A percentile compares a stretch with the other conserved stretches of the same genome.
Evolutionary conservation across 495 filamentous ascomycete species (phyloP).

Genomic region (Wilcoxina mikolae): DNA sequence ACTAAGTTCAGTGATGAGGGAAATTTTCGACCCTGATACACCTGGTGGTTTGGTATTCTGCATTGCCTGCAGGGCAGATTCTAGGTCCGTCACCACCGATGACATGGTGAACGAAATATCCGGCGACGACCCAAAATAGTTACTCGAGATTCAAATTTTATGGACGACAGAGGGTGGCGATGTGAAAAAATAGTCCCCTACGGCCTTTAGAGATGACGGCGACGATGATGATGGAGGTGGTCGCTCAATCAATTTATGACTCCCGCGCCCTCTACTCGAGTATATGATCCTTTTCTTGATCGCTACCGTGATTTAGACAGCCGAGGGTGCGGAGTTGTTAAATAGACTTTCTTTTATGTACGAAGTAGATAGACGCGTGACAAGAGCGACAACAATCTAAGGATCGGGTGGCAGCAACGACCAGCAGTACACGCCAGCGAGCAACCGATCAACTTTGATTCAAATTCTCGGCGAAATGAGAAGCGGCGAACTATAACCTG

Average conservation of each 20-base stretch:
- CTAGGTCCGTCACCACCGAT: constrained; percentile 77
- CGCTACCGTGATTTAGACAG: constrained; percentile 1
- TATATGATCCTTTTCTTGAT: neutral
- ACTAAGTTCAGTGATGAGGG: constrained; percentile 68
- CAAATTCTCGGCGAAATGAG: neutral
- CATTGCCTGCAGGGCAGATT: constrained; percentile 80
- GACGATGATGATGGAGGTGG: too few species aligned
- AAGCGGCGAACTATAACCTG: neutral
- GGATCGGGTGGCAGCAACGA: neutral
- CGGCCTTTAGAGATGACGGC: neutral
- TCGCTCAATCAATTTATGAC: neutral
- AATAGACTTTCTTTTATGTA: constrained; percentile 4
- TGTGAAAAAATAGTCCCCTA: neutral
- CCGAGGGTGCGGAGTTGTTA: neutral
- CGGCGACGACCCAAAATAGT: neutral
- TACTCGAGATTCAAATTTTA: constrained; percentile 3
- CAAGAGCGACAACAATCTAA: constrained; percentile 5
- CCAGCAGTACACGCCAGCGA: neutral
- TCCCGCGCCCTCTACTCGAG: neutral
- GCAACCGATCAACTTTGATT: neutral
- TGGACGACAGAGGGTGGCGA: neutral
- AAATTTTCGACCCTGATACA: constrained; percentile 81
- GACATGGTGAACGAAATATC: constrained; percentile 23
- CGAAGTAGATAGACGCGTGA: constrained; percentile 1
- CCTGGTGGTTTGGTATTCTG: constrained; percentile 79